These are phyloP conservation scores for Dispira parvispora DNA, from an alignment of 192 early-diverging fungal genomes.

Conservation along the genomic window DNA sequence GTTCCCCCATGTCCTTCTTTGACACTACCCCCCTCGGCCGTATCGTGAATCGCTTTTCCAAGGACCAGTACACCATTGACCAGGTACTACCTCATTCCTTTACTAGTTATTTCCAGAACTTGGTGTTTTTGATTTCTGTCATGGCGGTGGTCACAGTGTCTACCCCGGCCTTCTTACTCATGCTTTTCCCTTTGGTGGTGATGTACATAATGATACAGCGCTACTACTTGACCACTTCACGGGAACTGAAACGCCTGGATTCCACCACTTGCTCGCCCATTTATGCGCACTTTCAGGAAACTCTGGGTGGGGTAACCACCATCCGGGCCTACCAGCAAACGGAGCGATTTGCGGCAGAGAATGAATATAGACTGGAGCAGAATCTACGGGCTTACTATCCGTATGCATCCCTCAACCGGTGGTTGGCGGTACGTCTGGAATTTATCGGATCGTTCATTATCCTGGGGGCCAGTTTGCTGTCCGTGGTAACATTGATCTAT, in stretches of 20 bases:
- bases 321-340: constrained; percentile 45
- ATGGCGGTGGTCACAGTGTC: constrained; percentile 28
- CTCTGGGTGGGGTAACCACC: constrained; percentile 37
- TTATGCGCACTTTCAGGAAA: constrained; percentile 43
- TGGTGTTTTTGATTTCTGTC: constrained; percentile 20
- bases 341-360: constrained; percentile 45
- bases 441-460: constrained; percentile 61
- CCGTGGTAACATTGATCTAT: constrained; percentile 40
- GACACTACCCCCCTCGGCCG: constrained; percentile 67
- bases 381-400: constrained; percentile 70
- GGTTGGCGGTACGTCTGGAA: constrained; percentile 62
- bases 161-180: constrained; percentile 29
- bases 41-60: constrained; percentile 77
- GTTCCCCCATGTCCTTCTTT: constrained; percentile 42
- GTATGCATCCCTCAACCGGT: constrained; percentile 45
- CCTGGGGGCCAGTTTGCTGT: constrained; percentile 57
- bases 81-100: constrained; percentile 44
- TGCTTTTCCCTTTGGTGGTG: constrained; percentile 29
- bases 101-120: constrained; percentile 25
- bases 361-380: constrained; percentile 51
- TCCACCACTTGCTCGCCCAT: constrained; percentile 53
- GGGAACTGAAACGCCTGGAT: constrained; percentile 66
- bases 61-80: constrained; percentile 68
- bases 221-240: constrained; percentile 49
- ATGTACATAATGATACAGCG: constrained; percentile 30